Evolutionary conservation across 179 eudicot genomes (phyloP), one percentile per base, ranked within the genome.

Genomic region (Beta corolliflora): DNA sequence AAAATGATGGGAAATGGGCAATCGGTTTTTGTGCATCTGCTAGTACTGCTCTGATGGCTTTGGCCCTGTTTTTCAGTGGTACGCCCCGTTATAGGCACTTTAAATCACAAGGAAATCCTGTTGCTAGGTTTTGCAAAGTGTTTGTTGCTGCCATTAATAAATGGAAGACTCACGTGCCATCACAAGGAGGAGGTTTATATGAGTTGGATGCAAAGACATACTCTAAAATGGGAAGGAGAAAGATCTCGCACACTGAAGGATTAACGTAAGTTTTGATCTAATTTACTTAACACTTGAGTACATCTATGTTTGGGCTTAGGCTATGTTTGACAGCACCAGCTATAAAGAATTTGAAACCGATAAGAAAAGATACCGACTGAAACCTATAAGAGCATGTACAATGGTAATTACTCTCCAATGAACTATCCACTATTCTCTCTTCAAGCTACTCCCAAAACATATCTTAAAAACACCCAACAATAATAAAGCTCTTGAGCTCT

Each of bases 211-310:
- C 59, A 19, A 88, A 86, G 80, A 86, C 91, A 11, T 59, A 78
- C 84, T 79, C 85, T 0, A 85, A 78, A 29, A 85, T 75, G 75
- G 89, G 89, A 10, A 79, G 75, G 23, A 86, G 86, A 74, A 90
- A 85, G 74, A 86, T 93, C 73, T 87, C 85, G 1, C 95, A 93
- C 53, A 93, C 97, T 0, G 23, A 86, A 12, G 95, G 93, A 79
- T 88, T 93, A 74, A 90, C 64, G 97, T 93, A 81, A 85, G 90
- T 75, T 60, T 71, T 67, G 36, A 53, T 29, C 50, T 31, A 61
- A 3, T 36, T 36, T 19, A 45, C 61, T 46, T 25, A 5, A 48
- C 5, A 31, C 2, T 36, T 36, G 41, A 36, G 41, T 36, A 36
- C 41, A 36, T 36, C 3, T 36, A 36, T 36, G 41, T 36, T 36